Percentiles rank a stretch among this genome's conserved stretches.
Evolutionary conservation across 2,329 filamentous ascomycete species (phyloP).

Genomic region (Aspergillus spinulosporus): DNA sequence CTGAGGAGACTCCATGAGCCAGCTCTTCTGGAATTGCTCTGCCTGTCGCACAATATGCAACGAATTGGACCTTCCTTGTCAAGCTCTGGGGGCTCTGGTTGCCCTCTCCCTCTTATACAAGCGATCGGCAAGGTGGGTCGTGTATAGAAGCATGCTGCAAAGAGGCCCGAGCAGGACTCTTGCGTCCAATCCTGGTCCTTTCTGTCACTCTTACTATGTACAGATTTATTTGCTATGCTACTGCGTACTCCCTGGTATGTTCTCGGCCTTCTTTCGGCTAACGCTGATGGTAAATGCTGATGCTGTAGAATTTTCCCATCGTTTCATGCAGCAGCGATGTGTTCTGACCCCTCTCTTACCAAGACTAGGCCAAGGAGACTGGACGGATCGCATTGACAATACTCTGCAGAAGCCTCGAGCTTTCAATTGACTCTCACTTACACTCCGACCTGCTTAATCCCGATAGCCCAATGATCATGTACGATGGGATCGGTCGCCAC

Average conservation of each 20-base stretch:
- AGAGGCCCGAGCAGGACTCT: background rate
- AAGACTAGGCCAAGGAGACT: background rate
- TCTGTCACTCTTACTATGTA: background rate
- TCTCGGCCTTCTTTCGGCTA: background rate
- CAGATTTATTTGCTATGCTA: background rate
- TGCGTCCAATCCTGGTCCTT: background rate
- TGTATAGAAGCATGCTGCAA: background rate
- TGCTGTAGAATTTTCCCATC: constrained; percentile 1
- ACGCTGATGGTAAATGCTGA: background rate
- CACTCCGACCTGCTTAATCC: background rate
- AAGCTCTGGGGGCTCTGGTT: background rate
- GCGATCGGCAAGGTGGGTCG: too few relatives aligned
- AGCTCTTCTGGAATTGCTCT: background rate
- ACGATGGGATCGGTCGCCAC: background rate
- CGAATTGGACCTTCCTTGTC: background rate
- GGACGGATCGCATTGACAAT: background rate
- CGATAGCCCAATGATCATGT: background rate
- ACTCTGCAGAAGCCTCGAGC: background rate
- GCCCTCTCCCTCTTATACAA: background rate
- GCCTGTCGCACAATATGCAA: background rate
- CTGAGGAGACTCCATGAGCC: too few relatives aligned
- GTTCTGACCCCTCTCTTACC: background rate
- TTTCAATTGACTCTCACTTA: background rate
- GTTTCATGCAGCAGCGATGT: constrained; percentile 1
- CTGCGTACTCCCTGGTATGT: background rate